Conservation (phyloP, 2,329 filamentous ascomycete genomes). For the Stachybotrys chlorohalonatus region DNA sequence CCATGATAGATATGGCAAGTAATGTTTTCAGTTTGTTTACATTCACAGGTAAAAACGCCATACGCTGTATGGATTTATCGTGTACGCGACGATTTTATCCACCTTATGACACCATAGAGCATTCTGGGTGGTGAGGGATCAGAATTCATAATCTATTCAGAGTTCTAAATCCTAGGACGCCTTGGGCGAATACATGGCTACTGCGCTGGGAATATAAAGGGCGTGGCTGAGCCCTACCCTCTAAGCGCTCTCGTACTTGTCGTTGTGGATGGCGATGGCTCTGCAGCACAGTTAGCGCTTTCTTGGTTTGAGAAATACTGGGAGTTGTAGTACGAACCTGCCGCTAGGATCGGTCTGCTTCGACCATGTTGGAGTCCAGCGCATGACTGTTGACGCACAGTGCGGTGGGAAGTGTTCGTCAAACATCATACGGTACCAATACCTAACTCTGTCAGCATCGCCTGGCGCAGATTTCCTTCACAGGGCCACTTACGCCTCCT, state of each 20-base stretch:
- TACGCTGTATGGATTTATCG: too few relatives aligned
- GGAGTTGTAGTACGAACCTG: conserved; percentile 41
- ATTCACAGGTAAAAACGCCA: too few relatives aligned
- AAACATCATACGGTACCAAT: conserved; percentile 98
- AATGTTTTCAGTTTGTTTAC: too few relatives aligned
- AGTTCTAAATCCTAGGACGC: not conserved
- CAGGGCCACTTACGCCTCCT: conserved; percentile 65
- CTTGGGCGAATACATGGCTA: not conserved
- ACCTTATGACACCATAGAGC: not conserved
- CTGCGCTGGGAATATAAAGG: not conserved
- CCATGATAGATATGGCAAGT: too few relatives aligned
- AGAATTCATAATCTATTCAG: not conserved
- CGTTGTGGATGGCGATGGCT: conserved; percentile 66
- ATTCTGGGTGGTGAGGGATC: not conserved
- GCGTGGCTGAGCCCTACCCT: not conserved
- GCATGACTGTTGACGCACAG: conserved; percentile 87
- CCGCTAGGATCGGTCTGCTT: conserved; percentile 94
- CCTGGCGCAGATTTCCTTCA: not conserved
- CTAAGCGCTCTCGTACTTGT: conserved; percentile 48
- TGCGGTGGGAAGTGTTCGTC: conserved; percentile 94
- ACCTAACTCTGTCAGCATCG: conserved; percentile 37
- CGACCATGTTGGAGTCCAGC: conserved; percentile 97
- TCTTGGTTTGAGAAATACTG: not conserved
- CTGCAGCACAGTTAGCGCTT: conserved; percentile 21
- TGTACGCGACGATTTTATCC: too few relatives aligned